phyloP scores from a whole-genome alignment of 2,329 filamentous ascomycete genomes.

The Colletotrichum echinochloae region DNA sequence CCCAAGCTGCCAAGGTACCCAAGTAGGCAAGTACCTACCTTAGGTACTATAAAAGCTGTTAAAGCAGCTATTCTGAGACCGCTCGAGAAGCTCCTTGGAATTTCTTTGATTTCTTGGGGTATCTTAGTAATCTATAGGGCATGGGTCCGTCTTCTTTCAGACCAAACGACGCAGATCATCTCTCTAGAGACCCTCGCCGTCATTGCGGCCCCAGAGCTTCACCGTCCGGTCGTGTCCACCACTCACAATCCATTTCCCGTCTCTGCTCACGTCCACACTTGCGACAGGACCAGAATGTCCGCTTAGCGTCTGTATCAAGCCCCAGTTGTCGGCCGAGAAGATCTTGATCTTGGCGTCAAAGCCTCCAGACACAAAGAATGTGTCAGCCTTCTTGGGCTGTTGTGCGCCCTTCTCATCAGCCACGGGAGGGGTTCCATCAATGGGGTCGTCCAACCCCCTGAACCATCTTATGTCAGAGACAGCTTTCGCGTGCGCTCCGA shows the following conservation, averaged over 20 bases:
- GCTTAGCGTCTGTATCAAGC: conserved; percentile 84
- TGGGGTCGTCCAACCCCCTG: conserved; percentile 83
- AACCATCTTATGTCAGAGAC: conserved; percentile 96
- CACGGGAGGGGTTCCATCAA: conserved; percentile 70
- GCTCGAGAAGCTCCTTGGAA: not conserved
- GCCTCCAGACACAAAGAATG: conserved; percentile 89
- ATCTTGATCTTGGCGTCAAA: conserved; percentile 97
- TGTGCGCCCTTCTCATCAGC: conserved; percentile 74
- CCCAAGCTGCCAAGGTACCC: too few relatives aligned
- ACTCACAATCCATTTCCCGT: conserved; percentile 93
- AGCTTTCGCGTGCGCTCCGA: conserved; percentile 91
- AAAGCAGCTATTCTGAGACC: not conserved
- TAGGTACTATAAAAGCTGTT: too few relatives aligned
- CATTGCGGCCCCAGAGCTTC: conserved; percentile 94
- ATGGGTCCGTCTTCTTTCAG: not conserved
- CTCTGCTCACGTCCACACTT: conserved; percentile 86
- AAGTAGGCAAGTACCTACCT: not conserved
- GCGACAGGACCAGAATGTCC: conserved; percentile 94
- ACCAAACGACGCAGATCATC: not conserved
- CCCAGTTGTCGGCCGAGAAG: conserved; percentile 97
- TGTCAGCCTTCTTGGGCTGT: conserved; percentile 85
- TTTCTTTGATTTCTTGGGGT: conserved; percentile 17
- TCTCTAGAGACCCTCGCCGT: conserved; percentile 63
- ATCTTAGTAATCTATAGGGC: conserved; percentile 29
- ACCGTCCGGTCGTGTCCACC: conserved; percentile 95